phyloP scores from a whole-genome alignment of 345 rosid genomes.

The Cardamine occulta region DNA sequence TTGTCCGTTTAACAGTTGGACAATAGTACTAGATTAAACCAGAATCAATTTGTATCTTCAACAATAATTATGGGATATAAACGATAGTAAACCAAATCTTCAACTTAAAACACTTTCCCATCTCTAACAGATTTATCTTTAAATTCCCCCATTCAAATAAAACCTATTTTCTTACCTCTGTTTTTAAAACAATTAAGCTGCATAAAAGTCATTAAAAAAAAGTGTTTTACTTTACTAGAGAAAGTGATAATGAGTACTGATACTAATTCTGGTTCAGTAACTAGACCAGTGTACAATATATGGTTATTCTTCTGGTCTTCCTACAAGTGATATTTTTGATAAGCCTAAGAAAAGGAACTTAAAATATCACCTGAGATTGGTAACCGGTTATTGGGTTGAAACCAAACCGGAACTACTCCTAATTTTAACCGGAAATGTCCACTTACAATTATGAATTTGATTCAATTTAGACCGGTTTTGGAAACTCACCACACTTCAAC shows the following conservation, averaged over 20 bases:
- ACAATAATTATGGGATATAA: constrained; percentile 23
- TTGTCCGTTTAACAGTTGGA: constrained; percentile 15
- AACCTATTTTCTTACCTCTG: background rate
- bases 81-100: constrained; percentile 37
- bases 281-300: background rate
- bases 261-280: constrained; percentile 2
- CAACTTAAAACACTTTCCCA: constrained; percentile 31
- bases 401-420: background rate
- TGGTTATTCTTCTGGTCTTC: background rate
- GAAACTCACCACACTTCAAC: background rate
- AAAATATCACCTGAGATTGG: background rate
- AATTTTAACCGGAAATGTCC: background rate
- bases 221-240: background rate
- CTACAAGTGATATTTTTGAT: background rate
- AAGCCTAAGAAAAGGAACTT: background rate
- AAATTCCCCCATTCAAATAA: background rate
- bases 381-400: background rate
- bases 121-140: constrained; percentile 10
- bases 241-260: background rate
- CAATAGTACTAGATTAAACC: constrained; percentile 5
- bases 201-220: background rate
- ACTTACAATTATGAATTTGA: background rate
- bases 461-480: background rate
- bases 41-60: constrained; percentile 41
- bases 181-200: background rate